Evolutionary conservation across 257 asterid species (phyloP), one percentile per base, ranked within the genome.

Genomic region (Solanum arcanum): DNA sequence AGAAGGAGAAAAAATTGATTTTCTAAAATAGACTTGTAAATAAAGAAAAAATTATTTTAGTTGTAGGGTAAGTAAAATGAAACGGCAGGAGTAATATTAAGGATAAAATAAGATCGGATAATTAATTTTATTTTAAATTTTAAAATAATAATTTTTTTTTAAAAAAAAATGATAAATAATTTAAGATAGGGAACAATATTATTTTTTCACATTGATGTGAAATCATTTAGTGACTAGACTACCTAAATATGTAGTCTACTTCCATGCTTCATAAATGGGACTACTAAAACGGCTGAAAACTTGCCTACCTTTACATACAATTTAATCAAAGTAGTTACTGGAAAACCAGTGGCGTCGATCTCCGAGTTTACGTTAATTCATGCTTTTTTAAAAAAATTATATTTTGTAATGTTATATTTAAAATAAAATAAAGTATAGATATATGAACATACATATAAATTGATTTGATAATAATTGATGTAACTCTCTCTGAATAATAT

Each of bases 361-460:
- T 52, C 10, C 11, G 62, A 52, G 9, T 52, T 52, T 7, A 52
- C 62, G n/a, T 56, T 3, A 56, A 56, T 56, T 56, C 25, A 56
- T 56, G 64, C 4, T 56, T 1, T 18, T 56, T 2, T 18, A 1
- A 52, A 16, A 3, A 52, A 6, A 16, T 16, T 15, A 52, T 52
- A 52, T 56, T 18, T 20, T 7, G 0, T 20, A 56, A 4, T 20
- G 0, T 56, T 56, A 56, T 56, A 7, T 20, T 52, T 3, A 52
- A 18, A 56, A 18, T 0, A 2, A 7, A 56, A 3, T 56, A 18
- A 56, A 16, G n/a, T 52, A 6, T 52, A 52, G 0, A 52, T 6
- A 4, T 52, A 1, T 16, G 0, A 52, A 52, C 0, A 0, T 1
- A 52, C 1, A 18, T 9, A 18, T 2, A 3, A 52, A 52, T 16